phyloP scores from a whole-genome alignment of 768 basidiomycete genomes.

The Mycena polygramma region DNA sequence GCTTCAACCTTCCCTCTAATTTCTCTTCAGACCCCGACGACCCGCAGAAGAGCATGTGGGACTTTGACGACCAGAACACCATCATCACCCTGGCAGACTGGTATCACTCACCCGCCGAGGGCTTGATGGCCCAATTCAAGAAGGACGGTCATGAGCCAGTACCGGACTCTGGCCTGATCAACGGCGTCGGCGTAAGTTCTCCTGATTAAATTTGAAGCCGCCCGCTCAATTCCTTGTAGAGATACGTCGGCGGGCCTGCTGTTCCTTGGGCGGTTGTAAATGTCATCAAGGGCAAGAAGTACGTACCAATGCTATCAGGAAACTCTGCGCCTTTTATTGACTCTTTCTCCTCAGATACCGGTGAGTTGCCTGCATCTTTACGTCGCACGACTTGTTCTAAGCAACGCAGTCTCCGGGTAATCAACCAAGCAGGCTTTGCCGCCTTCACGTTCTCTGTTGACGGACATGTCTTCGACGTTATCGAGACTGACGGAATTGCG shows the following conservation, averaged over 20 bases:
- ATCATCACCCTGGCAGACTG: constrained; percentile 46
- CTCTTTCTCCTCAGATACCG: constrained; percentile 33
- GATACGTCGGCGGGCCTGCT: constrained; percentile 51
- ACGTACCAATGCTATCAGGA: no score
- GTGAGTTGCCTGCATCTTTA: no score
- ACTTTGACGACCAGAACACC: constrained; percentile 48
- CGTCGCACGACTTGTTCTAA: no score
- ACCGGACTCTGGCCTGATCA: constrained; percentile 31
- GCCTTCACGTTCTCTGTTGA: constrained; percentile 45
- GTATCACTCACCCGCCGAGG: constrained; percentile 26
- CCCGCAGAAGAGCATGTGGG: constrained; percentile 46
- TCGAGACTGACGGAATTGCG: constrained; percentile 52
- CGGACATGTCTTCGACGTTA: constrained; percentile 47
- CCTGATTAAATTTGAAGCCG: constrained; percentile 32
- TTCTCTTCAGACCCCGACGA: constrained; percentile 44
- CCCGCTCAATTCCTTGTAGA: constrained; percentile 51
- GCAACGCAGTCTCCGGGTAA: constrained; percentile 58
- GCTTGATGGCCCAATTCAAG: constrained; percentile 41
- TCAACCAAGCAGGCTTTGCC: constrained; percentile 52
- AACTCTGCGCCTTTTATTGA: no score
- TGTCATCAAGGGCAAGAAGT: constrained; percentile 48
- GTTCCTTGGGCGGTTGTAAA: constrained; percentile 50
- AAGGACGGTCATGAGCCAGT: constrained; percentile 37
- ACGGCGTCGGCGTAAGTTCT: background rate
- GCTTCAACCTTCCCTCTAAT: background rate